Conservation (phyloP, 345 rosid species). For the Gossypium anomalum region DNA sequence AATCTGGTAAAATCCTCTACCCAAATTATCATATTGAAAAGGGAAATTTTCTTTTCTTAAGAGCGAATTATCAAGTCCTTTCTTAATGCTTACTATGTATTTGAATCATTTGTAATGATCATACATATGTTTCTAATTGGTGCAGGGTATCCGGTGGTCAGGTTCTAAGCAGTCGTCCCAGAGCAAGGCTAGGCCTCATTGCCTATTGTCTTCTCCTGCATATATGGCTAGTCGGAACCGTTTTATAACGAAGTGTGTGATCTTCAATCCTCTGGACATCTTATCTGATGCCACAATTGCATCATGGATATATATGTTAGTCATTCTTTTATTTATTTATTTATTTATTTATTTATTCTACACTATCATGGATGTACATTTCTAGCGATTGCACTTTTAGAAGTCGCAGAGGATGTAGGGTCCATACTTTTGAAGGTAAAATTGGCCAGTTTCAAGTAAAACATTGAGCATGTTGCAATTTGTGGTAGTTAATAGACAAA, state of each 20-base stretch:
- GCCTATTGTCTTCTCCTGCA: conserved; percentile 75
- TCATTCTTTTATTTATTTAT: conserved; percentile 5
- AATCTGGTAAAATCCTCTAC: conserved; percentile 50
- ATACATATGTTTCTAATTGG: conserved; percentile 8
- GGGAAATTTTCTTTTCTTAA: neutral
- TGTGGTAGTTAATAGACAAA: neutral
- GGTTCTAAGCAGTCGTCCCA: conserved; percentile 69
- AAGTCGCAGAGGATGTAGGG: conserved; percentile 28
- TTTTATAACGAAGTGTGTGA: conserved; percentile 38
- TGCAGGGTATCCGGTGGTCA: conserved; percentile 85
- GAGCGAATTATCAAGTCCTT: neutral
- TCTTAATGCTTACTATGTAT: neutral
- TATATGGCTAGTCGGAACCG: conserved; percentile 69
- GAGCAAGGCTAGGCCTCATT: conserved; percentile 74
- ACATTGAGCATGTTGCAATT: neutral
- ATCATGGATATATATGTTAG: conserved; percentile 12
- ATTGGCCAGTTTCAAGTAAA: neutral
- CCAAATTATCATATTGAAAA: neutral
- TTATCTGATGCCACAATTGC: conserved; percentile 17
- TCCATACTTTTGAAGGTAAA: neutral
- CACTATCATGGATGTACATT: conserved; percentile 12
- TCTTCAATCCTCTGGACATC: neutral
- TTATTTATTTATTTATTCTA: neutral
- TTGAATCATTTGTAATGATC: neutral
- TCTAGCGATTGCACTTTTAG: conserved; percentile 34